These are phyloP conservation scores for Leptographium radiaticola DNA, from an alignment of 2,329 filamentous ascomycete species.

Conservation along the genomic window DNA sequence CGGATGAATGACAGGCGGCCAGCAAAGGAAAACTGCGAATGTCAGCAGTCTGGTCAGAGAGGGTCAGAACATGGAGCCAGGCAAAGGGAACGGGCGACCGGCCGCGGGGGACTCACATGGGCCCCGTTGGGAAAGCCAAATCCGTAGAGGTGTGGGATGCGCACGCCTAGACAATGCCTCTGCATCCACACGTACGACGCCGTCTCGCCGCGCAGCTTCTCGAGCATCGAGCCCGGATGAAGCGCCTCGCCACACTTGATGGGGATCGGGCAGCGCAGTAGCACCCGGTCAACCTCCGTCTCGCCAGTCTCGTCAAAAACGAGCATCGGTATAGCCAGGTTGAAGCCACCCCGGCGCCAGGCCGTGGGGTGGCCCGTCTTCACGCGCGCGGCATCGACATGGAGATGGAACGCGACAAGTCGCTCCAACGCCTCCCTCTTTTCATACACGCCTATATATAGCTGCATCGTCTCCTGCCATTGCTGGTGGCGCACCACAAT, in stretches of 20 bases:
- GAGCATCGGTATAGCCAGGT: not conserved
- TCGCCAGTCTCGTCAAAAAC: not conserved
- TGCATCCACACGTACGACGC: constrained; percentile 25
- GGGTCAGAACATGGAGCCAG: too few species aligned
- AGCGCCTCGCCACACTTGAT: constrained; percentile 20
- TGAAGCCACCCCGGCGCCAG: not conserved
- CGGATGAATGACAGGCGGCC: not conserved
- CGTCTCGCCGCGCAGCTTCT: constrained; percentile 24
- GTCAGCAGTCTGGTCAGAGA: too few species aligned
- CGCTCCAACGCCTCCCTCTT: not conserved
- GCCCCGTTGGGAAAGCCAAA: constrained; percentile 6
- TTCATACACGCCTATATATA: not conserved
- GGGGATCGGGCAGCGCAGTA: constrained; percentile 16
- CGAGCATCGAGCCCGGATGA: constrained; percentile 23
- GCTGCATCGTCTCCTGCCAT: not conserved
- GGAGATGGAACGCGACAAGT: not conserved
- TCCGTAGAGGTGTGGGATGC: constrained; percentile 18
- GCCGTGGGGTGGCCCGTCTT: not conserved
- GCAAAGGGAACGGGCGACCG: too few species aligned
- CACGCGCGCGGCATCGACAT: not conserved
- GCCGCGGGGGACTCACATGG: too few species aligned
- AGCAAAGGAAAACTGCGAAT: not conserved
- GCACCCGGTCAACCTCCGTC: not conserved
- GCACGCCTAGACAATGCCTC: constrained; percentile 21
- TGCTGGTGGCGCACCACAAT: not conserved